Evolutionary conservation across 1,284 basidiomycete genomes (phyloP).

Genomic region (Coniferiporia sulphurascens): DNA sequence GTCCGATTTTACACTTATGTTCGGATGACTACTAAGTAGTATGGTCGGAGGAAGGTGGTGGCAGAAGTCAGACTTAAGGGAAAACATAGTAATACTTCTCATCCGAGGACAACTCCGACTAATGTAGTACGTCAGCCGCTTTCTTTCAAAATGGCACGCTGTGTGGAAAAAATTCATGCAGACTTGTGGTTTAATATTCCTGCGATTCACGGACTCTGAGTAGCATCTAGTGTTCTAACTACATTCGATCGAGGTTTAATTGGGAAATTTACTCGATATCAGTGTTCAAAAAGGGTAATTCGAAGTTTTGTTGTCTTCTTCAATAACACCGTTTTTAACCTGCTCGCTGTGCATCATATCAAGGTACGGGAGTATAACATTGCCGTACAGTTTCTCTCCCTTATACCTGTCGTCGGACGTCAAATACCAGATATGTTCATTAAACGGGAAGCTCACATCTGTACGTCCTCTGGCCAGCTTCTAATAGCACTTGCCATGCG

Average conservation of each 20-base stretch:
- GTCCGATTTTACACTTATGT: no score
- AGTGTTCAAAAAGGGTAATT: conserved; percentile 15
- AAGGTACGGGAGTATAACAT: conserved; percentile 43
- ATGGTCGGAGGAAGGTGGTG: no score
- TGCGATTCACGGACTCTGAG: neutral
- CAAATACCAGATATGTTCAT: neutral
- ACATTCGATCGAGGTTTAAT: neutral
- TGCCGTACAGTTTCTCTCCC: conserved; percentile 44
- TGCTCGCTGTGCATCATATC: conserved; percentile 42
- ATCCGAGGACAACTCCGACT: no score
- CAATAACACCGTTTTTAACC: conserved; percentile 26
- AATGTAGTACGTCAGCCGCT: no score
- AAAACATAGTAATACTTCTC: no score
- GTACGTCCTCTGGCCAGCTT: conserved; percentile 67
- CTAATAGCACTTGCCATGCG: conserved; percentile 63
- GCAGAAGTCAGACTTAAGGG: no score
- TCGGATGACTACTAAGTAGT: no score
- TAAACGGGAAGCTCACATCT: conserved; percentile 28
- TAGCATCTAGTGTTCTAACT: neutral
- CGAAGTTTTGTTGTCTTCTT: conserved; percentile 16
- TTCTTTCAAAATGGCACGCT: no score
- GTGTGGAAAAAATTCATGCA: no score
- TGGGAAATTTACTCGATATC: neutral
- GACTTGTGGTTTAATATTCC: neutral
- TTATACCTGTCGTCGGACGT: conserved; percentile 42